Conservation (phyloP, 139 green algal genomes). For the Asterochloris erici region DNA sequence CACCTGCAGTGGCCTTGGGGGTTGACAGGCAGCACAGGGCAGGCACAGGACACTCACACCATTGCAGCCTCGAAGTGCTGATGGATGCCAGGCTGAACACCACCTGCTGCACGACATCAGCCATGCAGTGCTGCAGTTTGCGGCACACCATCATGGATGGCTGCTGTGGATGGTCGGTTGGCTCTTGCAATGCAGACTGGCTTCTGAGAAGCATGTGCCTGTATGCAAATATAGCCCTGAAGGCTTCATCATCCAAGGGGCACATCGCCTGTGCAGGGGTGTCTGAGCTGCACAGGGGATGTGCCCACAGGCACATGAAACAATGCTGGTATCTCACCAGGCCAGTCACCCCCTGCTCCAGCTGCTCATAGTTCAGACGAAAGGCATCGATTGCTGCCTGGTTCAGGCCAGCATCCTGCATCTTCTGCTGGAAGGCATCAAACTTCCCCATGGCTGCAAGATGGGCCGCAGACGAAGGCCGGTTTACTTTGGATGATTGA, state of each 20-base stretch:
- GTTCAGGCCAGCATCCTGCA: conserved; percentile 54
- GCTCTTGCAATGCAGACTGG: too few relatives aligned
- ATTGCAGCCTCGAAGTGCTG: too few relatives aligned
- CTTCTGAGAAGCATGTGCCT: too few relatives aligned
- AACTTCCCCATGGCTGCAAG: conserved; percentile 15
- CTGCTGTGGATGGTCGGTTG: too few relatives aligned
- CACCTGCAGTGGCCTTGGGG: conserved; percentile 43
- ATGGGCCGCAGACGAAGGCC: not conserved
- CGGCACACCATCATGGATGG: too few relatives aligned
- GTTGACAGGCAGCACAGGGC: not conserved
- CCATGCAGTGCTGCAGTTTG: too few relatives aligned
- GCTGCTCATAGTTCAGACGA: conserved; percentile 82
- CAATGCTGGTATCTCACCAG: conserved; percentile 49
- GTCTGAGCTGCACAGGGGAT: not conserved
- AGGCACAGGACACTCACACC: too few relatives aligned
- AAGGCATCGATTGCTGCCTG: conserved; percentile 80
- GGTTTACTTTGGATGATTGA: not conserved
- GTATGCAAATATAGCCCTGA: too few relatives aligned
- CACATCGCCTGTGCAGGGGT: too few relatives aligned
- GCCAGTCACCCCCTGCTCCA: conserved; percentile 76
- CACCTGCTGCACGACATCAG: too few relatives aligned
- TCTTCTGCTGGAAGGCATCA: conserved; percentile 65
- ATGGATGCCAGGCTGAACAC: too few relatives aligned
- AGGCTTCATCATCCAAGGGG: too few relatives aligned
- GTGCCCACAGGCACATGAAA: not conserved